Evolutionary conservation across 2,329 filamentous ascomycete species (phyloP), one percentile per base, ranked within the genome.

Genomic region (Botrytis aclada): DNA sequence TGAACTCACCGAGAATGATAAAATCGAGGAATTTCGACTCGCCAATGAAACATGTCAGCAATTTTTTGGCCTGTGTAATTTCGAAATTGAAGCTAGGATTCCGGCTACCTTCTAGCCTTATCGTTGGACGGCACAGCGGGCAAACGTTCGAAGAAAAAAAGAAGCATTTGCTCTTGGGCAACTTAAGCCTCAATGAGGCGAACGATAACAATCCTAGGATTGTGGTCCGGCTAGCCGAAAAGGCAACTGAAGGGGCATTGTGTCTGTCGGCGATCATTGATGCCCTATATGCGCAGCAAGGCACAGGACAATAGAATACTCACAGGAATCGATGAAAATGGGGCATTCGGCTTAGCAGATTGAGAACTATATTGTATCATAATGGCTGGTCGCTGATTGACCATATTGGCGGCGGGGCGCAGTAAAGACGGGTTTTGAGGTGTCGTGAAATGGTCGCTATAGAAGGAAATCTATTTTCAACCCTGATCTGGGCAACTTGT

Each of bases 281-380:
- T 69, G 56, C 41, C 62, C 64, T 34, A 72, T 61, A 61, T 72
- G 63, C 70, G 63, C 54, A 72, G 70, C 54, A 69, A 72, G 70
- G 70, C 63, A 69, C 41, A 43, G 20, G n/a, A 62, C 14, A n/a
- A 56, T 37, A 41, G 37, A 47, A 54, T 32, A 8, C 37, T 58
- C 45, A 56, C 34, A 60, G 20, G 14, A 65, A 22, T 54, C 60
- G 60, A 43, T 43, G 7, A 43, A 22, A 45, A 25, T 65, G 34
- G 37, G 45, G 37, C 14, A 71, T 60, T 32, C 47, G 5, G 6
- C 41, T 32, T 22, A 10, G 63, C 29, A 69, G 51, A n/a, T 62
- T 45, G 4, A 10, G 56, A 32, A 8, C 6, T 25, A 4, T 29
- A 29, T 56, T n/a, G 37, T 43, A n/a, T 58, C 34, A 25, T 41